A percentile compares a stretch with the other conserved stretches of the same genome.
Conservation (phyloP, 1,139 yeast genomes). For the Blastobotrys ciferrii region DNA sequence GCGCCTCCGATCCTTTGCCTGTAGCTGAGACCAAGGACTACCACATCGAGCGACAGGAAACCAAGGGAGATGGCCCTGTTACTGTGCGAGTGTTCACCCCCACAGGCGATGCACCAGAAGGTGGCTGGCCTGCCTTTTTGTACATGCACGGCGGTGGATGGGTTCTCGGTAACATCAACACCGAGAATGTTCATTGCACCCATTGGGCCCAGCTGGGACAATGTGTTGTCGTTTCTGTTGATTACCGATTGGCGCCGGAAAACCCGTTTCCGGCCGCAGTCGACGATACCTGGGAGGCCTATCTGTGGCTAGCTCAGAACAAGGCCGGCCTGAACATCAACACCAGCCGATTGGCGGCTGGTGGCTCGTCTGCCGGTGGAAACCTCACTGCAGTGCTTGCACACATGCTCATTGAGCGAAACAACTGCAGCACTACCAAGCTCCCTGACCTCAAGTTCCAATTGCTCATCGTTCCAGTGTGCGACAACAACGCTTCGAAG, state of each 20-base stretch:
- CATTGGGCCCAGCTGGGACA: constrained; percentile 6
- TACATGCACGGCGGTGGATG: constrained; percentile 47
- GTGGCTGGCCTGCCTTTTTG: constrained; percentile 42
- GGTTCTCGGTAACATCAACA: constrained; percentile 45
- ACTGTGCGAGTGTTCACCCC: constrained; percentile 47
- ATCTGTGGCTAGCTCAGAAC: constrained; percentile 23
- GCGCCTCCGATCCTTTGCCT: constrained; percentile 20
- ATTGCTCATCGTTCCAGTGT: constrained; percentile 43
- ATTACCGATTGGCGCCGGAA: constrained; percentile 50
- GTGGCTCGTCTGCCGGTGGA: constrained; percentile 49
- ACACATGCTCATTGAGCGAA: constrained; percentile 7
- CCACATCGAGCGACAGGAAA: constrained; percentile 16
- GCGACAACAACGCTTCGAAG: constrained; percentile 3
- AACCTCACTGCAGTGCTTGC: constrained; percentile 38
- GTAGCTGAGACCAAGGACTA: constrained; percentile 20
- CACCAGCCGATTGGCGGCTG: constrained; percentile 40
- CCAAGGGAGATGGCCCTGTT: constrained; percentile 27
- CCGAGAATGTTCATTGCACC: constrained; percentile 40
- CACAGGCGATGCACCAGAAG: constrained; percentile 38
- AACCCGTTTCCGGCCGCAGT: constrained; percentile 49
- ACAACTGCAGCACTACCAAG: constrained; percentile 30
- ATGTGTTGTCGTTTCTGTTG: constrained; percentile 29
- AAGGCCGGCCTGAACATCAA: constrained; percentile 36
- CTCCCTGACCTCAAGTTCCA: constrained; percentile 46
- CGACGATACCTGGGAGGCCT: constrained; percentile 45